A percentile compares a stretch with the other conserved stretches of the same genome.
Evolutionary conservation across 2,329 filamentous ascomycete genomes (phyloP).

Genomic region (Penicillium vulpinum): DNA sequence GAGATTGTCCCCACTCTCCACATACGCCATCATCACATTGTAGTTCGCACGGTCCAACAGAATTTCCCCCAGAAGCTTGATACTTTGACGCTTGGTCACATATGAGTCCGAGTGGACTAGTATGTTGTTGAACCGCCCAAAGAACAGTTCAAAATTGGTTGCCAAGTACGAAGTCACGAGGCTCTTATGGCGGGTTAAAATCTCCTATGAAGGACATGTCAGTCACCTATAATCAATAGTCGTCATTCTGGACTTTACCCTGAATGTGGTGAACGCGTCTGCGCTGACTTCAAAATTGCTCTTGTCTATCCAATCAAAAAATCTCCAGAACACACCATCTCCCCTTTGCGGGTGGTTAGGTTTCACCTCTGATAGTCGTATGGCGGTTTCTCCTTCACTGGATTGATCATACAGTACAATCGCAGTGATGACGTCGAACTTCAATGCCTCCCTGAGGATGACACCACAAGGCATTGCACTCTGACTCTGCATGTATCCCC

Average conservation of each 20-base stretch:
- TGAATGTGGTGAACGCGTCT: slow-evolving; percentile 96
- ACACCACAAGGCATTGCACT: slow-evolving; percentile 89
- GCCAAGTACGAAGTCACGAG: slow-evolving; percentile 84
- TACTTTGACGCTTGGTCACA: slow-evolving; percentile 96
- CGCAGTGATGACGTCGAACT: slow-evolving; percentile 86
- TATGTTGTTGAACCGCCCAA: slow-evolving; percentile 81
- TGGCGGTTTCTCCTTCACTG: slow-evolving; percentile 68
- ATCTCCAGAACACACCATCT: slow-evolving; percentile 89
- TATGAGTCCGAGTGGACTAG: slow-evolving; percentile 92
- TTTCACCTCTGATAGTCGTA: slow-evolving; percentile 75
- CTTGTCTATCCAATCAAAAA: slow-evolving; percentile 96
- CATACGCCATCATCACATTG: slow-evolving; percentile 95
- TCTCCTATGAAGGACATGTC: slow-evolving; percentile 61
- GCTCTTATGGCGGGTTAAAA: slow-evolving; percentile 90
- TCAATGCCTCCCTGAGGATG: slow-evolving; percentile 83
- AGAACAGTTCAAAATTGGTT: slow-evolving; percentile 91
- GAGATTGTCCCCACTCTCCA: slow-evolving; percentile 90
- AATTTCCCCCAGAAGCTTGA: slow-evolving; percentile 94
- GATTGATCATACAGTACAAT: slow-evolving; percentile 93
- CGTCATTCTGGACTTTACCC: slow-evolving; percentile 57
- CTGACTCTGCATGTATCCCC: slow-evolving; percentile 84
- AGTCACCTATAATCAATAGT: background rate
- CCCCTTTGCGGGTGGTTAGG: slow-evolving; percentile 73
- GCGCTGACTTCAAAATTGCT: slow-evolving; percentile 95
- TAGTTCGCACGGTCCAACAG: slow-evolving; percentile 94